phyloP scores from a whole-genome alignment of 148 eudicot species.

The Linanthus parryae region DNA sequence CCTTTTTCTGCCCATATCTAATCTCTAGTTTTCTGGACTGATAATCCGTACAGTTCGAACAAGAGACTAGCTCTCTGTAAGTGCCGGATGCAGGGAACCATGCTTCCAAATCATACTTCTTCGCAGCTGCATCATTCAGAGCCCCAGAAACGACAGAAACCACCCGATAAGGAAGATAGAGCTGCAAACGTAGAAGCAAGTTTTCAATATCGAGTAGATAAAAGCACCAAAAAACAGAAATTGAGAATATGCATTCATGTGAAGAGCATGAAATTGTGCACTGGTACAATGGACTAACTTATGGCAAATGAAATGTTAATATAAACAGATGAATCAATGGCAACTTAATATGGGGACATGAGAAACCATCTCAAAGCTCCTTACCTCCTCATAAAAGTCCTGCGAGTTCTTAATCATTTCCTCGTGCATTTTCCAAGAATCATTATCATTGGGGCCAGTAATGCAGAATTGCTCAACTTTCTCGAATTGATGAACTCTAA shows the following conservation, averaged over 20 bases:
- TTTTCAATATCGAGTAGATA: too few species aligned
- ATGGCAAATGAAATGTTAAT: too few species aligned
- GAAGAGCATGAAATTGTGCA: too few species aligned
- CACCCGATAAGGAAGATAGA: constrained; percentile 66
- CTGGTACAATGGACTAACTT: too few species aligned
- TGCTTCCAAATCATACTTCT: constrained; percentile 83
- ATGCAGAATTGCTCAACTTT: constrained; percentile 82
- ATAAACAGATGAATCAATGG: too few species aligned
- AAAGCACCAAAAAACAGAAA: too few species aligned
- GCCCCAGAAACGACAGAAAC: constrained; percentile 87
- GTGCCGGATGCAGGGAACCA: constrained; percentile 80
- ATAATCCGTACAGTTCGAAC: constrained; percentile 92
- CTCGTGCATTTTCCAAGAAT: constrained; percentile 88
- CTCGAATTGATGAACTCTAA: constrained; percentile 88
- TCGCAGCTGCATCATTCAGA: constrained; percentile 87
- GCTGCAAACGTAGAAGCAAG: too few species aligned
- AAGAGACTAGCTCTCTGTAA: constrained; percentile 78
- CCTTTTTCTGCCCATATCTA: constrained; percentile 77
- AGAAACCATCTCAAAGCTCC: too few species aligned
- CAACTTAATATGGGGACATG: too few species aligned
- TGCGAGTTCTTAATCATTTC: constrained; percentile 80
- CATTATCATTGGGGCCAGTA: constrained; percentile 59
- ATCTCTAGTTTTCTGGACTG: constrained; percentile 80
- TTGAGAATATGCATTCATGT: too few species aligned
- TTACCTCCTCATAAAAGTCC: constrained; percentile 72